Percentiles rank a stretch among this genome's conserved stretches.
phyloP scores from a whole-genome alignment of 2,329 filamentous ascomycete genomes.

The Lecanicillium sp. region DNA sequence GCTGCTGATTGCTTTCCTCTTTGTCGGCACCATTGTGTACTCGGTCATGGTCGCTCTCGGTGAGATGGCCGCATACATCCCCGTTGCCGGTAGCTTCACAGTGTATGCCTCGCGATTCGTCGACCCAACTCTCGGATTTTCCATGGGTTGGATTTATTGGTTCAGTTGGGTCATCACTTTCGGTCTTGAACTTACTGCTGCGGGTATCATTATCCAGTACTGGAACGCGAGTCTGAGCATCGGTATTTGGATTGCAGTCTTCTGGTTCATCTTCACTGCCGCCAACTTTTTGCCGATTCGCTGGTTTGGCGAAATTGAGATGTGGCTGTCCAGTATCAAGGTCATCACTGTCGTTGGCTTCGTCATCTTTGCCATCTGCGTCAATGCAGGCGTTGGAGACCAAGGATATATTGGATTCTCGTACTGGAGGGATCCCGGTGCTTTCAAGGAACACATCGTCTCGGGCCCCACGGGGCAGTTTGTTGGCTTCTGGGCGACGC shows the following conservation, averaged over 20 bases:
- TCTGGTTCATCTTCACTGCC: conserved; percentile 63
- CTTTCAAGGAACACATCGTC: conserved; percentile 58
- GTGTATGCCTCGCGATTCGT: conserved; percentile 71
- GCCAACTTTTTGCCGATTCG: conserved; percentile 67
- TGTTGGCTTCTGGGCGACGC: conserved; percentile 62
- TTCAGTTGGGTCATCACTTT: conserved; percentile 71
- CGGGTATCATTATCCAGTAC: conserved; percentile 70
- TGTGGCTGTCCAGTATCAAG: conserved; percentile 73
- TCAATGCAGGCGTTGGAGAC: conserved; percentile 64
- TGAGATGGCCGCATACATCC: conserved; percentile 74
- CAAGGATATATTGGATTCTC: conserved; percentile 69
- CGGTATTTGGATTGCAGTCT: conserved; percentile 66
- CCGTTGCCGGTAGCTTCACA: conserved; percentile 70
- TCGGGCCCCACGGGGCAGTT: conserved; percentile 52
- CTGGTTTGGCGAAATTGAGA: conserved; percentile 71
- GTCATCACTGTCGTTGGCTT: conserved; percentile 69
- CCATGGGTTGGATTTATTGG: conserved; percentile 82
- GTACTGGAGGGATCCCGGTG: conserved; percentile 63
- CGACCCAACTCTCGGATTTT: conserved; percentile 65
- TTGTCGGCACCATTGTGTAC: conserved; percentile 67
- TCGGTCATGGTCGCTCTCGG: conserved; percentile 65
- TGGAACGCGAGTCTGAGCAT: conserved; percentile 59
- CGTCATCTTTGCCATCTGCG: conserved; percentile 68
- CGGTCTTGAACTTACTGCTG: conserved; percentile 65
- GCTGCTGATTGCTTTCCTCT: conserved; percentile 61